Evolutionary conservation across 2,329 filamentous ascomycete genomes (phyloP).

Genomic region (Fusarium brevicatenulatum): DNA sequence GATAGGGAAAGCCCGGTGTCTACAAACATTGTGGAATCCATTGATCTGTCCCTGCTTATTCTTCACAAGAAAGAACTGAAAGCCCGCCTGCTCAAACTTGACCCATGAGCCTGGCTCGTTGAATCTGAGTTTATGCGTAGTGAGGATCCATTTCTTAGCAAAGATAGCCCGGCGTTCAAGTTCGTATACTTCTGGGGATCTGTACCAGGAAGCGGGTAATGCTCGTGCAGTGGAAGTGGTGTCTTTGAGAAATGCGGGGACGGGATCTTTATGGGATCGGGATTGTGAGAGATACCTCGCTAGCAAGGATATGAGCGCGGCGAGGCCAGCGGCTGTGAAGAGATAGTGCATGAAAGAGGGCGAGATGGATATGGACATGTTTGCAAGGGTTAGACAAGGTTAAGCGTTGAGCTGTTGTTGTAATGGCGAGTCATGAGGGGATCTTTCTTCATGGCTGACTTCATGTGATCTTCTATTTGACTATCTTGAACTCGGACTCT

Average conservation of each 20-base stretch:
- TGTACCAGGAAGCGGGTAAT: slow-evolving; percentile 62
- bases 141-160: slow-evolving; percentile 64
- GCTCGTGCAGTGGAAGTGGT: slow-evolving; percentile 42
- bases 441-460: background rate
- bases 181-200: slow-evolving; percentile 60
- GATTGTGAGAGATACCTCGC: slow-evolving; percentile 29
- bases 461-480: background rate
- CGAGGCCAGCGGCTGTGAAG: slow-evolving; percentile 38
- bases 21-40: slow-evolving; percentile 69
- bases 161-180: slow-evolving; percentile 66
- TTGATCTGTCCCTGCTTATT: slow-evolving; percentile 62
- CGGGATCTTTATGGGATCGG: background rate
- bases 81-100: slow-evolving; percentile 63
- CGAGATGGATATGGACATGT: background rate
- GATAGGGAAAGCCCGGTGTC: slow-evolving; percentile 67
- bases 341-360: slow-evolving; percentile 8
- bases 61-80: slow-evolving; percentile 61
- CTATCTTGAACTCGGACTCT: too few species aligned
- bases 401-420: background rate
- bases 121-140: slow-evolving; percentile 63
- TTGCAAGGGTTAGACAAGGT: background rate
- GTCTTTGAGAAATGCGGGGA: background rate
- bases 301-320: slow-evolving; percentile 45
- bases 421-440: background rate
- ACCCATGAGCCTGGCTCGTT: slow-evolving; percentile 64